Conservation (phyloP, 2,329 filamentous ascomycete genomes). For the Catunica adiposa region DNA sequence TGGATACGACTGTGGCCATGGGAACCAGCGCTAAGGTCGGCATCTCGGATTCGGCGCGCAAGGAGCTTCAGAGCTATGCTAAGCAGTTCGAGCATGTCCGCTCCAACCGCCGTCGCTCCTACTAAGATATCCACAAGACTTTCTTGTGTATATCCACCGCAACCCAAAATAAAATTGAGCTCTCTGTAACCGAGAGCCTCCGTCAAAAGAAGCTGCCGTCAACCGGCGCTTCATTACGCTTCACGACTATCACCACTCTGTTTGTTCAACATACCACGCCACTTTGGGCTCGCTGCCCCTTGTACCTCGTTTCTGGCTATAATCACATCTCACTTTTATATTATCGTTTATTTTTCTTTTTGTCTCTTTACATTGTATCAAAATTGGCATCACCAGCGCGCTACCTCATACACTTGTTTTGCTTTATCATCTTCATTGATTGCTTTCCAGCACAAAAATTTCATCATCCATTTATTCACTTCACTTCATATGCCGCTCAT, state of each 20-base stretch:
- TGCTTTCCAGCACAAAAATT: neutral
- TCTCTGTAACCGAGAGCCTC: neutral
- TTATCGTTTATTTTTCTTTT: neutral
- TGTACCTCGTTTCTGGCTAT: slow-evolving; percentile 1
- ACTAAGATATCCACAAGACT: slow-evolving; percentile 24
- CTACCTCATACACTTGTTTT: slow-evolving; percentile 9
- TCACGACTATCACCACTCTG: slow-evolving; percentile 15
- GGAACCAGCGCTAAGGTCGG: slow-evolving; percentile 32
- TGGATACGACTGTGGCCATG: slow-evolving; percentile 44
- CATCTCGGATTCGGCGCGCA: slow-evolving; percentile 60
- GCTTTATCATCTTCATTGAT: neutral
- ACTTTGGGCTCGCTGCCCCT: neutral
- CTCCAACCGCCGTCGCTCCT: slow-evolving; percentile 39
- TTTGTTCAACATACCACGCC: slow-evolving; percentile 13
- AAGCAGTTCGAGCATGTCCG: slow-evolving; percentile 76
- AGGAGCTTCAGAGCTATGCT: slow-evolving; percentile 71
- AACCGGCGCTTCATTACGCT: slow-evolving; percentile 15
- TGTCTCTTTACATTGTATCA: slow-evolving; percentile 9
- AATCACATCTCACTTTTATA: slow-evolving; percentile 2
- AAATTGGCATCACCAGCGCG: slow-evolving; percentile 13
- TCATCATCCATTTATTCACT: neutral
- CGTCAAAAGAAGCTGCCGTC: slow-evolving; percentile 2
- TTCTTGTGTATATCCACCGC: slow-evolving; percentile 15
- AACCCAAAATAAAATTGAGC: neutral
- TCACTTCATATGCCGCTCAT: neutral